Percentiles rank a stretch among this genome's conserved stretches.
phyloP scores from a whole-genome alignment of 805 yeast species.

The Barnettozyma populi region DNA sequence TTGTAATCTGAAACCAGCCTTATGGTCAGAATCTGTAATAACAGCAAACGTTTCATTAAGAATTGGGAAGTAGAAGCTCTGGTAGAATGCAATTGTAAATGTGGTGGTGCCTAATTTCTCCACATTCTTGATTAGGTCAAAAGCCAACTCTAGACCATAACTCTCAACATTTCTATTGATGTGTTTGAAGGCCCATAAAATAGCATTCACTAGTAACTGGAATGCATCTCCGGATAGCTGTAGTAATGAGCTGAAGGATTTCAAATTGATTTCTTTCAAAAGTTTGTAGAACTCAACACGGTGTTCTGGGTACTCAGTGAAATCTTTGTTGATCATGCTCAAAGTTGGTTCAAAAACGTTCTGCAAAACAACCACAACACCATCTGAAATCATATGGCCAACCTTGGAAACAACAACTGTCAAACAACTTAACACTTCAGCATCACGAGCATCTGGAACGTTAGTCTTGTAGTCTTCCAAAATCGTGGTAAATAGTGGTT shows the following conservation, averaged over 20 bases:
- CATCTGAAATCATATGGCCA: conserved; percentile 83
- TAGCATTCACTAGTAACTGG: conserved; percentile 86
- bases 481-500: conserved; percentile 77
- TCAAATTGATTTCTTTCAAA: conserved; percentile 78
- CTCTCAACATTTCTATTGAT: conserved; percentile 96
- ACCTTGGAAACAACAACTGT: conserved; percentile 83
- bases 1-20: conserved; percentile 90
- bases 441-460: conserved; percentile 96
- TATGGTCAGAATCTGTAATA: conserved; percentile 94
- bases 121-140: conserved; percentile 80
- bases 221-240: conserved; percentile 90
- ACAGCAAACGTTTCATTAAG: conserved; percentile 90
- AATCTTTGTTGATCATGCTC: conserved; percentile 92
- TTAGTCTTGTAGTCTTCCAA: conserved; percentile 83
- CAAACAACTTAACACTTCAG: conserved; percentile 94
- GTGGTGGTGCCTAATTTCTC: conserved; percentile 63
- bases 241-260: conserved; percentile 79
- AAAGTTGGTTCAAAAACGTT: conserved; percentile 92
- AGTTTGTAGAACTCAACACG: conserved; percentile 93
- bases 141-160: conserved; percentile 77
- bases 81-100: conserved; percentile 81
- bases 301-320: conserved; percentile 96
- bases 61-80: conserved; percentile 82
- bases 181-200: conserved; percentile 97
- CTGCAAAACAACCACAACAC: conserved; percentile 80